Evolutionary conservation across 371 early-diverging fungal genomes (phyloP), one percentile per base, ranked within the genome.

Genomic region (Zopfochytrium polystomum): DNA sequence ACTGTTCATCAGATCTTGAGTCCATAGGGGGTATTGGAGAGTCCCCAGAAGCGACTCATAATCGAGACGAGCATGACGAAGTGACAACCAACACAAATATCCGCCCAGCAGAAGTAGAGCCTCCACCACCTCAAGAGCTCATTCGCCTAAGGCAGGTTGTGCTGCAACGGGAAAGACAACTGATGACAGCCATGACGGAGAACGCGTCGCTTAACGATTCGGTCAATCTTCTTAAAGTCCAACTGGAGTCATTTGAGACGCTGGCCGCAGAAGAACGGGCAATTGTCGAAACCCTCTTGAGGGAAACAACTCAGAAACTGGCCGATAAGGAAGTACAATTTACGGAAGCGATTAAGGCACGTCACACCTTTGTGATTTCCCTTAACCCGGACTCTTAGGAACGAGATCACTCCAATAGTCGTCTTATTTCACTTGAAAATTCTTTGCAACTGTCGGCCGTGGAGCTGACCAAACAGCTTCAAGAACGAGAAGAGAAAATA

Each of bases 401-500:
- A 29, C 66, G 71, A 0, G 65, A 66, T 35, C 15, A 52, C 31
- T 45, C 66, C 23, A 58, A 63, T 43, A 55, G 66, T 26, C 56
- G 55, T 6, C 25, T 62, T 0, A 47, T 15, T 38, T 6, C 65
- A 38, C 42, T 59, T 27, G 58, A 77, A 31, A 66, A 69, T 33
- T n/a, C n/a, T n/a, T n/a, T n/a, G 64, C 72, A n/a, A 43, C 74
- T 20, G 82, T 80, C 55, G 63, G 62, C 11, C 50, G 65, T 11
- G 58, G 83, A 3, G 82, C 85, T 2, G 82, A 85, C 23, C 29
- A 73, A 71, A 23, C 78, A 83, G 48, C 54, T 88, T 2, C 62
- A 74, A 0, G 74, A 75, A 0, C 85, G 86, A 59, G 85, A 85
- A 34, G 86, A 87, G 44, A 79, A 86, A 55, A 79, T 87, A 35